Evolutionary conservation across 345 rosid species (phyloP).

Genomic region (Aurinia saxatilis): DNA sequence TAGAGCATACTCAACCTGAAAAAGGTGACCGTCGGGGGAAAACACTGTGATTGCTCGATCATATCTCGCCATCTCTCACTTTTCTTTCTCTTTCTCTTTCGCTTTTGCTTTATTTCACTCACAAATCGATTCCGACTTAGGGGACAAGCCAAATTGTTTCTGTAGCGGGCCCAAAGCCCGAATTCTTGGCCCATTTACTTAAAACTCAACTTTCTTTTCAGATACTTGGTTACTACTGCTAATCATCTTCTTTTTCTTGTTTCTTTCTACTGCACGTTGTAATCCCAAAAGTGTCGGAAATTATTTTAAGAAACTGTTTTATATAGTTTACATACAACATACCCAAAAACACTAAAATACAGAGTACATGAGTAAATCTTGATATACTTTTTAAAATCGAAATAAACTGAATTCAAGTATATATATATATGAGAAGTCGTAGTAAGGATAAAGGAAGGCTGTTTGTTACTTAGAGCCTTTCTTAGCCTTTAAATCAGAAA

Average conservation of each 20-base stretch:
- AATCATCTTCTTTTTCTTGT: too few species aligned
- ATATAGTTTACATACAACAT: slow-evolving; percentile 8
- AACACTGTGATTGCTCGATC: slow-evolving; percentile 95
- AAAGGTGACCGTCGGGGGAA: slow-evolving; percentile 76
- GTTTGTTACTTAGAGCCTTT: slow-evolving; percentile 29
- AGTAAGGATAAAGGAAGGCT: neutral
- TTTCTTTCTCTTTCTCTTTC: neutral
- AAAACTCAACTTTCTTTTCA: too few species aligned
- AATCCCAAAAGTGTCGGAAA: too few species aligned
- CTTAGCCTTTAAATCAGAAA: slow-evolving; percentile 39
- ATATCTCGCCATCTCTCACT: slow-evolving; percentile 66
- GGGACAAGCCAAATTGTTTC: slow-evolving; percentile 23
- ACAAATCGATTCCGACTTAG: slow-evolving; percentile 14
- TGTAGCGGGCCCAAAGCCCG: too few species aligned
- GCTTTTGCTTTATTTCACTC: neutral
- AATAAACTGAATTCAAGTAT: neutral
- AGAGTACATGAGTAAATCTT: neutral
- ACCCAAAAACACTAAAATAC: too few species aligned
- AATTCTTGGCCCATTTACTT: neutral
- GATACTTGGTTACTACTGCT: too few species aligned
- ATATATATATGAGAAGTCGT: neutral
- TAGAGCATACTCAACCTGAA: slow-evolving; percentile 95
- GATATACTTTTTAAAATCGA: neutral
- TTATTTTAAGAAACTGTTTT: neutral
- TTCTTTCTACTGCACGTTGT: too few species aligned